Evolutionary conservation across 768 basidiomycete genomes (phyloP), one percentile per base, ranked within the genome.

Genomic region (Trametes maxima): DNA sequence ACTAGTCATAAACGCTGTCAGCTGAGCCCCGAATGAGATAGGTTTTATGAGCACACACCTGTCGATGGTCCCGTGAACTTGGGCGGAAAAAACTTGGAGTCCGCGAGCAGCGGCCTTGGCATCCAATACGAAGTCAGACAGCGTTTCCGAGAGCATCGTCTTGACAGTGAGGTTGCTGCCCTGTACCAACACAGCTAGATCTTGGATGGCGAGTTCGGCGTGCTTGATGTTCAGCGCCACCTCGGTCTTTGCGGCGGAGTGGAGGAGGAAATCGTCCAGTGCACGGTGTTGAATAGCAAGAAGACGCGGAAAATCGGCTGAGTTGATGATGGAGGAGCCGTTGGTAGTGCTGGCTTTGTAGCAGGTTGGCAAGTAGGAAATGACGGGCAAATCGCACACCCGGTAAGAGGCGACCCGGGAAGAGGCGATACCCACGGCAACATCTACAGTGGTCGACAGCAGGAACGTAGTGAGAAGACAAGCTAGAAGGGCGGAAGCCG

Each of bases 181-280:
- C 13, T 79, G 79, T 16, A 92, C 85, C 22, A 89, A 75, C 6
- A 82, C 78, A 7, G 81, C 75, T 55, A 92, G 77, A 69, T 92
- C 90, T 22, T 73, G 76, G 1, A 86, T 88, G 11, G 89, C 90
- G 80, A 91, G 85, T 65, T 91, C 86, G 11, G 89, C 86, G 70
- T 85, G 87, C 73, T 89, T 85, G 64, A 92, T 80, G 54, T 89
- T 82, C 45, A 89, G 67, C 4, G 88, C 82, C 39, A 92, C 69
- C 5, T 78, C 79, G 0, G 85, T 82, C 1, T 83, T 81, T 1
- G 85, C 84, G 0, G 79, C 77, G 0, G 85, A 78, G 48, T 85
- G 82, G 46, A 81, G 82, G 25, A 87, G 68, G 17, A 92, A 72
- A 62, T 88, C 78, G 54, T 85, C 87, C 55, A 92, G 84, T 0